A percentile compares a stretch with the other conserved stretches of the same genome.
Conservation (phyloP, 805 yeast genomes). For the Komagataella ulmi region DNA sequence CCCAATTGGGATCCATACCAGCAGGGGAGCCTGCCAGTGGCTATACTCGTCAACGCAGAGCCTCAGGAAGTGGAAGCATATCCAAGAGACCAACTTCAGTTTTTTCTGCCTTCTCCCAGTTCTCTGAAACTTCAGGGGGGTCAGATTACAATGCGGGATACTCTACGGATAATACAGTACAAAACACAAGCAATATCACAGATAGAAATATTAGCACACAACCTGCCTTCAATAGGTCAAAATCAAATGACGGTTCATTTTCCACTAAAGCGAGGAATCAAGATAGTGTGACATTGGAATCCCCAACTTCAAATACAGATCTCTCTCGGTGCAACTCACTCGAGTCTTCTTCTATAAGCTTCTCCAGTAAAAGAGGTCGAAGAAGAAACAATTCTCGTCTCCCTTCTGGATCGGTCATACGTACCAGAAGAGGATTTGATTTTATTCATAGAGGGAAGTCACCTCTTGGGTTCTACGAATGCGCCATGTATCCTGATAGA, state of each 20-base stretch:
- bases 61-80: neutral
- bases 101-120: conserved; percentile 34
- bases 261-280: conserved; percentile 5
- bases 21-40: neutral
- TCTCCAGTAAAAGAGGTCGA: neutral
- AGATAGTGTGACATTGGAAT: conserved; percentile 10
- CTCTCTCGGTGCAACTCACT: conserved; percentile 20
- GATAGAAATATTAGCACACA: conserved; percentile 3
- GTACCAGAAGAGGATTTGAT: neutral
- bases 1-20: neutral
- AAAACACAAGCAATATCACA: neutral
- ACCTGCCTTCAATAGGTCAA: conserved; percentile 15
- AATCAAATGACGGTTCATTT: conserved; percentile 18
- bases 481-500: neutral
- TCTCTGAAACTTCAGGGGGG: conserved; percentile 38
- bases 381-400: neutral
- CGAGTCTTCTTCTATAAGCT: conserved; percentile 18
- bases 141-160: conserved; percentile 22
- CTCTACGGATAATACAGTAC: conserved; percentile 15
- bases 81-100: conserved; percentile 35
- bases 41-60: neutral
- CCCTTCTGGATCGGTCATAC: neutral
- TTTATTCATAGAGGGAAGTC: conserved; percentile 3
- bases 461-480: conserved; percentile 1
- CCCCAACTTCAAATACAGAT: conserved; percentile 18